A percentile compares a stretch with the other conserved stretches of the same genome.
Evolutionary conservation across 345 rosid genomes (phyloP).

Genomic region (Eucalyptus globulus): DNA sequence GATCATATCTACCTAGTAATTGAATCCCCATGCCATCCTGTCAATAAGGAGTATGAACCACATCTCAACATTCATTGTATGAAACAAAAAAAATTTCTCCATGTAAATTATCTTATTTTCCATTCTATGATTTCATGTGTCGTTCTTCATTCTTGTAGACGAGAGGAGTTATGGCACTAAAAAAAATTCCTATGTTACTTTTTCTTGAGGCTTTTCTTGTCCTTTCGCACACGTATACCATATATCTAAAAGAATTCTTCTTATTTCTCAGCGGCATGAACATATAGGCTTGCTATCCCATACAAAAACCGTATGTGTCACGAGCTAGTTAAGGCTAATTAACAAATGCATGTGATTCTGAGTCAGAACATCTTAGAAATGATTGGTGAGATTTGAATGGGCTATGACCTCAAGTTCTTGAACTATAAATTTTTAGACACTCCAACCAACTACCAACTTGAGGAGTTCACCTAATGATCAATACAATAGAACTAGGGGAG

Average conservation of each 20-base stretch:
- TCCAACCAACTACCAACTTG: background rate
- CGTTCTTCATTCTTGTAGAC: background rate
- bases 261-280: background rate
- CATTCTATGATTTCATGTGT: background rate
- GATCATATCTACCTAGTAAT: rapidly evolving
- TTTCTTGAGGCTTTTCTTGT: background rate
- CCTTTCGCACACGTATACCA: background rate
- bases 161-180: background rate
- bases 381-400: background rate
- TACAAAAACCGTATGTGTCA: background rate
- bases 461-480: background rate
- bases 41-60: rapidly evolving
- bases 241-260: background rate
- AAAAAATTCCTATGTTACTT: background rate
- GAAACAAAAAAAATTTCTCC: background rate
- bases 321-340: background rate
- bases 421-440: background rate
- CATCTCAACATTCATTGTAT: too few relatives aligned
- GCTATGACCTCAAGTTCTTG: background rate
- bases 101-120: background rate
- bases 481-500: background rate
- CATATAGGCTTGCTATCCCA: background rate
- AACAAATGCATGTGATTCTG: background rate
- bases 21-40: rapidly evolving
- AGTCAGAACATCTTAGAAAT: background rate